phyloP scores from a whole-genome alignment of 225 moss, liverwort and hornwort species.

The Sphagnum tenellum region DNA sequence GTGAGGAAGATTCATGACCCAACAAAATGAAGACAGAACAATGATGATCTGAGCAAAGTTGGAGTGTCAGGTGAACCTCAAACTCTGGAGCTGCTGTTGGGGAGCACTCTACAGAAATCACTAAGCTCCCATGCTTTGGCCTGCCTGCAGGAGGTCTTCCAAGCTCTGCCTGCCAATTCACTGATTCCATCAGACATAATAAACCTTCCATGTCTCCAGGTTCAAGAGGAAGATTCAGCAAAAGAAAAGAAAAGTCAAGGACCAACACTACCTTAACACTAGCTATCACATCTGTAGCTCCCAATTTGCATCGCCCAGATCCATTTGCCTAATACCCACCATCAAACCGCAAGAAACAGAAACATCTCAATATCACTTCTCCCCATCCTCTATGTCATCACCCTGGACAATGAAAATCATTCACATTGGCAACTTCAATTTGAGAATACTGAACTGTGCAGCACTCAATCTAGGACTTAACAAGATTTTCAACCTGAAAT shows the following conservation, averaged over 20 bases:
- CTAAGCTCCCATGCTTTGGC: slow-evolving; percentile 69
- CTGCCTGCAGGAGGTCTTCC: slow-evolving; percentile 67
- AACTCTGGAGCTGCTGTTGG: slow-evolving; percentile 84
- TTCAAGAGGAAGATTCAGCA: not conserved
- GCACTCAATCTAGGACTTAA: too few relatives aligned
- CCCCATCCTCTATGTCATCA: too few relatives aligned
- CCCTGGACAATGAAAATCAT: too few relatives aligned
- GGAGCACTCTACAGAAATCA: slow-evolving; percentile 86
- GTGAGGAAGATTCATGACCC: too few relatives aligned
- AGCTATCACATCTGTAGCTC: slow-evolving; percentile 79
- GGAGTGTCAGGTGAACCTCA: slow-evolving; percentile 33
- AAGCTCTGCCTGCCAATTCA: slow-evolving; percentile 74
- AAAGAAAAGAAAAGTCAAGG: too few relatives aligned
- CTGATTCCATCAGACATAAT: not conserved
- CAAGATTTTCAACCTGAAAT: too few relatives aligned
- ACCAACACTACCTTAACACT: slow-evolving; percentile 54
- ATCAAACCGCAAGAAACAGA: too few relatives aligned
- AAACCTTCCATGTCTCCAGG: not conserved
- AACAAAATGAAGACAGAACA: too few relatives aligned
- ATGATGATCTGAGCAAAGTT: too few relatives aligned
- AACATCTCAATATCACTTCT: too few relatives aligned
- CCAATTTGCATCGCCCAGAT: slow-evolving; percentile 73
- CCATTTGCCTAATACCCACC: slow-evolving; percentile 59
- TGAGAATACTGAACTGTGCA: too few relatives aligned
- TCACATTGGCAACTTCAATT: too few relatives aligned